Percentiles rank a stretch among this genome's conserved stretches.
phyloP scores from a whole-genome alignment of 805 yeast genomes.

The Myxozyma geophila region DNA sequence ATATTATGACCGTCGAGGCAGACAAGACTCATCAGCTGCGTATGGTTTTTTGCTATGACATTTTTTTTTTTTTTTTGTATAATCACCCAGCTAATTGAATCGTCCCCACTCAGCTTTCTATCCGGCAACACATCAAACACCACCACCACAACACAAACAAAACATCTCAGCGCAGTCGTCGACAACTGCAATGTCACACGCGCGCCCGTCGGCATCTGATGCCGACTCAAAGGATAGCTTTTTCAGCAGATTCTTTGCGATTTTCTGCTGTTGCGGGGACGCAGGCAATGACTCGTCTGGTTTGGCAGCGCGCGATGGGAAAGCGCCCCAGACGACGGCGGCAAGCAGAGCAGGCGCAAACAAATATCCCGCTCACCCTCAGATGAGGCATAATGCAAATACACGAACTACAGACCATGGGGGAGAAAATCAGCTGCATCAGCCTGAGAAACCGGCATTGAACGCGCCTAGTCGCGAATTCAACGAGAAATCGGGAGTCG shows the following conservation, averaged over 20 bases:
- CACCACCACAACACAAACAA: not conserved
- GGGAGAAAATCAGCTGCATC: too few species aligned
- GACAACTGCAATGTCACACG: not conserved
- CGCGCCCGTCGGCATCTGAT: not conserved
- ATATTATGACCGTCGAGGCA: not conserved
- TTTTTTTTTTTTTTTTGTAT: not conserved
- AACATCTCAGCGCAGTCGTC: not conserved
- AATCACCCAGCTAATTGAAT: not conserved
- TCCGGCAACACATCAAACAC: not conserved
- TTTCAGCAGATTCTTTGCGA: slow-evolving; percentile 23
- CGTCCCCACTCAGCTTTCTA: slow-evolving; percentile 1
- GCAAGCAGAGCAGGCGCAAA: not conserved
- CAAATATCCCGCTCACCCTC: too few species aligned
- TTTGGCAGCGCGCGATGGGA: not conserved
- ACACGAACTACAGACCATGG: too few species aligned
- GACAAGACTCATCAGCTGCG: not conserved
- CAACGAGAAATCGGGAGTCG: not conserved
- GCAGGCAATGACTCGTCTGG: not conserved
- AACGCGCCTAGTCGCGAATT: too few species aligned
- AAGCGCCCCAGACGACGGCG: not conserved
- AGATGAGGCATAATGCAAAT: too few species aligned
- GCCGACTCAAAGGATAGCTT: slow-evolving; percentile 14
- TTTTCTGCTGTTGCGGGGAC: slow-evolving; percentile 20
- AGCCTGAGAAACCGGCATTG: too few species aligned
- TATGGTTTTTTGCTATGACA: not conserved